Base-by-base conservation (phyloP, 2,329 filamentous ascomycete genomes). In the Talaromyces islandicus region DNA sequence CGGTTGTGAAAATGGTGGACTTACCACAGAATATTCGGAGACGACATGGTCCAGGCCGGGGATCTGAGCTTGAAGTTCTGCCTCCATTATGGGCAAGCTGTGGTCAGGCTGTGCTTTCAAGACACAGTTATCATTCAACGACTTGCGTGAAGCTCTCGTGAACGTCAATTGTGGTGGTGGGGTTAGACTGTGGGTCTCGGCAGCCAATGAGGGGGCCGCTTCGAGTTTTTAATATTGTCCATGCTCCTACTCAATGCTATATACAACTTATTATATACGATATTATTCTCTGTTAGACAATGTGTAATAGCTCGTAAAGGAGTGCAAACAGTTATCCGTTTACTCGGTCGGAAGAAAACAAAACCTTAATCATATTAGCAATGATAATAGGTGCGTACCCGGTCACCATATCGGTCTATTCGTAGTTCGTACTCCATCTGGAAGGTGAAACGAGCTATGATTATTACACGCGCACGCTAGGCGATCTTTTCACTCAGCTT, bases 1-100 rank as follows among this genome's bases (percentile, higher is more conserved):
- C 11, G 38, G 11, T 51, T 52, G 46, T 50, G 51, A 50, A 12
- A 19, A 14, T 56, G 11, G 46, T 35, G 43, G 56, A 73, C 77
- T 66, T 71, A 80, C 78, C 65, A 91, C 90, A 50, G 92, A 94
- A 77, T 96, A 97, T 77, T 96, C 90, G 54, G 91, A 92, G 66
- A 97, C 81, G 64, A 96, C 83, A 61, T 89, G 90, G 77, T 97
- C 92, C 67, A 97, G 90, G 71, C 89, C 88, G 63, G 92, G 92
- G 67, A 96, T 85, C 67, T 91, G 85, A 63, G 88, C 81, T 78
- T 88, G 89, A 73, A 96, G 91, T 78, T 96, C 90, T 70, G 89
- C 83, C 76, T 96, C 92, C 92, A 96, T 96, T 6, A 17, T 21
- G 41, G 29, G 30, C 46, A 48, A 21, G n/a, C 21, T n/a, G 7